Base-by-base conservation (phyloP, 2,329 filamentous ascomycete genomes). In the Furcasterigmium furcatum region DNA sequence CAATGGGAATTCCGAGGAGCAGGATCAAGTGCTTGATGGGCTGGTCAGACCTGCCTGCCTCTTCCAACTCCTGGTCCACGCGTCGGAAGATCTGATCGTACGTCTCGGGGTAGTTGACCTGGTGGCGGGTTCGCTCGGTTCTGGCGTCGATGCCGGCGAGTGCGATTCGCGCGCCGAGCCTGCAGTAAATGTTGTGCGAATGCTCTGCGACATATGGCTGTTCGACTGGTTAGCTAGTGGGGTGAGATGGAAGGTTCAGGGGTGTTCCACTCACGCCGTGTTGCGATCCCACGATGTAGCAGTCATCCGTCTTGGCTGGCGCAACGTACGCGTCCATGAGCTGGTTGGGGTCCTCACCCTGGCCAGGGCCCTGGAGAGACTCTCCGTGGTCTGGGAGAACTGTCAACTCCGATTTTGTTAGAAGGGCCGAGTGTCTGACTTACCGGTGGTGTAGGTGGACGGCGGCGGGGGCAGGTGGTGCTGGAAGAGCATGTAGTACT, bases 401-500 rank as follows among this genome's bases (percentile, higher is more conserved):
- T 12, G 21, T 43, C 34, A 43, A 30, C n/a, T 41, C 18, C 18
- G 4, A 10, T 32, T 50, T 9, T 46, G 43, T 27, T 34, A 7
- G n/a, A 38, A 32, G 19, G 36, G 60, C 12, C 12, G 7, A 27
- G 12, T 27, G n/a, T 61, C 61, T 13, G n/a, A 41, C 56, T 50
- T 52, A 74, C 87, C 87, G 2, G 88, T 88, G 3, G 90, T 96
- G 63, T 85, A 96, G 1, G 91, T 96, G 24, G 88, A 91, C 51
- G 79, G 73, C 0, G 92, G 91, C 2, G 92, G 92, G 12, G 91
- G 81, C 41, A 95, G 71, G 58, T 96, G 92, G 56, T 99, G 94
- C 68, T 99, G 94, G 67, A 99, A 99, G 9, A 99, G 79, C 79
- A 97, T 81, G 63, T 99, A 99, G 67, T 97, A 97, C 67, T 99